Base-by-base conservation (phyloP, 2,329 filamentous ascomycete species). In the Helminthosporium solani region DNA sequence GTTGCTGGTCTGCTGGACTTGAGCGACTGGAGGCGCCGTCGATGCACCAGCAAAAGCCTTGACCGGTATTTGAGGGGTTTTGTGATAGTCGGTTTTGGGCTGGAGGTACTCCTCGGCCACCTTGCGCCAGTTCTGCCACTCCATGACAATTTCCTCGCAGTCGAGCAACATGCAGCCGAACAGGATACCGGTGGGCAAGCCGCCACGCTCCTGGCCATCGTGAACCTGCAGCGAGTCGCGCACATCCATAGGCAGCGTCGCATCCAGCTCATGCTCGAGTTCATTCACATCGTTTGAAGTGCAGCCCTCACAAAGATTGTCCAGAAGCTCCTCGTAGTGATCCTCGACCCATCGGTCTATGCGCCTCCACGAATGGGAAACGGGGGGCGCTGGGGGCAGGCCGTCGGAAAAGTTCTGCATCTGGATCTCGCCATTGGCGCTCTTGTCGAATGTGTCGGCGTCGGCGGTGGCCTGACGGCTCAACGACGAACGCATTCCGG, bases 391-490 rank as follows among this genome's bases (percentile, higher is more conserved):
- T 2, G 94, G 94, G 2, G 94, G 91, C 19, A 90, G 80, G 45
- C 94, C 94, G 57, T 96, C 91, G 63, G 87, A 84, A 74, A 99
- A 99, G 52, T 87, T 87, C 73, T 96, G 94, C 89, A 99, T 94
- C 58, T 87, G 92, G 52, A 99, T 96, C 70, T 96, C 92, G 55
- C 88, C 88, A 4, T 74, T 83, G 74, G 74, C 84, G 57, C 85
- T 81, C 47, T 83, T 83, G 66, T 94, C 88, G 60, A 70, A 69
- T 7, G 67, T 52, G 41, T 67, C 66, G 38, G 60, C 60, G 42
- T 69, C 65, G 56, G 83, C 82, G 50, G 78, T 83, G 28, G 82
- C 78, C 61, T 83, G 79, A 53, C 81, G 80, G 58, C 86, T 87
- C 41, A 84, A 79, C 46, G 86, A 77, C n/a, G 89, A 92, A 60